Evolutionary conservation across 352 stramenopile species (phyloP).

Genomic region (Saprolegnia diclina): DNA sequence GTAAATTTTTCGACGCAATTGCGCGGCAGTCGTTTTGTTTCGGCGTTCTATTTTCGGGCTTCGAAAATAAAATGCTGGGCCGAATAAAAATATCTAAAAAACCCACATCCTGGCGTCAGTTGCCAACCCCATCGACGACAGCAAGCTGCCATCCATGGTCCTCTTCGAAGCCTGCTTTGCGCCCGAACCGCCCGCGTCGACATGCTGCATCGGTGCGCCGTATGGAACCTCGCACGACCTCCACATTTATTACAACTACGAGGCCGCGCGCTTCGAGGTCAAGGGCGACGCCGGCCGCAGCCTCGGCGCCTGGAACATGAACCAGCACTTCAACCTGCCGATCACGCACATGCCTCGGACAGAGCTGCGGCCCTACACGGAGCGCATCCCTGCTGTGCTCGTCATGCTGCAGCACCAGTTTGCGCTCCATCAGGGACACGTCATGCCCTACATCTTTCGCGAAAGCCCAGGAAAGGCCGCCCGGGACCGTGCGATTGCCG

Average conservation of each 20-base stretch:
- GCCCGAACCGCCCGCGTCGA: background rate
- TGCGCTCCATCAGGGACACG: conserved; percentile 50
- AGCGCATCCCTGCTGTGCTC: conserved; percentile 77
- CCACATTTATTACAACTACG: conserved; percentile 84
- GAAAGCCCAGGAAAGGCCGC: conserved; percentile 83
- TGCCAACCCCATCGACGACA: background rate
- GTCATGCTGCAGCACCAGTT: conserved; percentile 85
- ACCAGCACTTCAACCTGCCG: conserved; percentile 81
- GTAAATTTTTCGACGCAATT: too few species aligned
- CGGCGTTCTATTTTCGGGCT: background rate
- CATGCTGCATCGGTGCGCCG: conserved; percentile 50
- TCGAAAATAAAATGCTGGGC: background rate
- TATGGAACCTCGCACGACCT: conserved; percentile 77
- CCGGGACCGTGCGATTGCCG: conserved; percentile 68
- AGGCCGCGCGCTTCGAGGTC: conserved; percentile 74
- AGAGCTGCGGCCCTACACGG: conserved; percentile 54
- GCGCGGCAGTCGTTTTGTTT: too few species aligned
- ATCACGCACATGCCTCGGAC: conserved; percentile 68
- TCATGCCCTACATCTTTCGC: conserved; percentile 80
- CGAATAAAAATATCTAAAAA: background rate
- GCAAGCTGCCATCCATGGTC: background rate
- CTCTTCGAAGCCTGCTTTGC: background rate
- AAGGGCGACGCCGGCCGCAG: conserved; percentile 29
- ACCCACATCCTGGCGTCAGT: background rate
- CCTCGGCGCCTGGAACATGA: conserved; percentile 50